Base-by-base conservation (phyloP, 75 land plant species). In the Selaginella moellendorffii region DNA sequence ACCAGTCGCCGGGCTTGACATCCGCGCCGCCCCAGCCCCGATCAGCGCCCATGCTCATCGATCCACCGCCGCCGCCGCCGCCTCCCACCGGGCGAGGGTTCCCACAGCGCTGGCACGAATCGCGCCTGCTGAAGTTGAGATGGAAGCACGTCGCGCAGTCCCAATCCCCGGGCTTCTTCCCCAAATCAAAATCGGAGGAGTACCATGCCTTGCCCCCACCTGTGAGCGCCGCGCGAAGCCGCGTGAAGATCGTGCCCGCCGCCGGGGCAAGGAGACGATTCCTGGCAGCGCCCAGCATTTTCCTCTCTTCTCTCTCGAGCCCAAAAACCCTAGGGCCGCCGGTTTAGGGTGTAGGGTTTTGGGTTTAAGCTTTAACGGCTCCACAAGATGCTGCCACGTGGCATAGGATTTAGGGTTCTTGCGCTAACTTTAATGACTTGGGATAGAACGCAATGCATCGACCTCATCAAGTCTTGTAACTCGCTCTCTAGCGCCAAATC, bases 1-100 rank as follows among this genome's bases (percentile, higher is more conserved):
- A 86, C 96, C 96, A 90, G 63, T 90, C 96, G 0, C 96, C 96
- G 1, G 96, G 91, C 31, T 90, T 54, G 19, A 90, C 96, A 52
- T 86, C 87, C 0, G 5, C 63, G 28, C 62, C 74, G 66, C 27
- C 80, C 72, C 30, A 74, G 5, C 46, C 46, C 14, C 46, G 14
- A 36, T 36, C 14, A 5, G 46, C 46, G 14, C 46, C 5, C 46
- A 36, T 36, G 5, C 46, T 36, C n/a, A 36, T 36, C 14, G 14
- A 36, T 36, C 5, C 5, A 36, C 14, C 14, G 46, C 5, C 10
- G 46, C 14, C 14, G 14, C 46, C 46, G 14, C 10, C 46, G 5
- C 46, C 46, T 5, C 46, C 46, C 10, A 36, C 10, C 46, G 85
- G 62, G 71, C 76, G 80, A 2, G 79, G 68, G 26, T 83, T 90